Base-by-base conservation (phyloP, 2,329 filamentous ascomycete genomes). In the Exophiala mesophila region DNA sequence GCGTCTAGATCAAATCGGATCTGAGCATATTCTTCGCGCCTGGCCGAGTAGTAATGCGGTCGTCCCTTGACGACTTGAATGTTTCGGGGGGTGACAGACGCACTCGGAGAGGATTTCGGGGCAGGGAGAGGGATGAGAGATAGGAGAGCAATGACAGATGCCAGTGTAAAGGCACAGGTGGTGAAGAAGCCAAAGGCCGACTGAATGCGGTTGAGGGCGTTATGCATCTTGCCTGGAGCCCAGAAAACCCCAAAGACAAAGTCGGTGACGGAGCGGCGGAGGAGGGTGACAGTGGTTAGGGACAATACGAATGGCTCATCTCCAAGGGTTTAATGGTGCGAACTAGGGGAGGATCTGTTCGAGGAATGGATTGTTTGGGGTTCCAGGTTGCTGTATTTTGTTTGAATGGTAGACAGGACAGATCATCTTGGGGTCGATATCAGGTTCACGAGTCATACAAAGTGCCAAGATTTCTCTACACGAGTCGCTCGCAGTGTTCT, bases 101-200 rank as follows among this genome's bases (percentile, higher is more conserved):
- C 80, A 34, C 67, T 77, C 0, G 88, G 87, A n/a, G 42, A 49
- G 13, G 26, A 31, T 5, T 76, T 75, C 52, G 88, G 83, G 3
- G 83, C 55, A 10, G 59, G 59, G 12, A 78, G 45, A 72, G 72
- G 57, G 83, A 67, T 57, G 6, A 71, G 36, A 28, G 88, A 89
- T 37, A 84, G 71, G 37, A 84, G 69, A 35, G 90, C 89, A 56
- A 96, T 86, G 45, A 94, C 69, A 41, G 76, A 78, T 39, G 81
- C 89, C 41, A 96, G 77, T 44, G 78, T 78, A 61, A 94, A 92
- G 44, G 85, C 83, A 52, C 96, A 88, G 18, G 88, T 94, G 13
- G 92, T 97, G 74, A 97, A 96, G 79, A 94, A 96, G 66, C 92
- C 88, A 64, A 98, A 98, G 64, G 88, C 83, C 69, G 88, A 90